phyloP scores from a whole-genome alignment of 129 eudicot genomes.

The Escallonia rubra region DNA sequence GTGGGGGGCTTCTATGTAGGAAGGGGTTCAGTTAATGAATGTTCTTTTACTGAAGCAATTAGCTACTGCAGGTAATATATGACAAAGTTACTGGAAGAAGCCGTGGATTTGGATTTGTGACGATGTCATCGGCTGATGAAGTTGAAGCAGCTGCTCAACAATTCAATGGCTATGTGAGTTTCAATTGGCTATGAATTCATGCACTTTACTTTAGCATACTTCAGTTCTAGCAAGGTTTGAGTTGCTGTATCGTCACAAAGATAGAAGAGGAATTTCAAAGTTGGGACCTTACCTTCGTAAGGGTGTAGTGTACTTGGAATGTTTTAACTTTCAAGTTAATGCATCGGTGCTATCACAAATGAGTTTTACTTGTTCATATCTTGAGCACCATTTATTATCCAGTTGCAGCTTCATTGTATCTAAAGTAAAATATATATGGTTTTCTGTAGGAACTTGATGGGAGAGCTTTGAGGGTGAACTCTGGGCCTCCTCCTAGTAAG shows the following conservation, averaged over 20 bases:
- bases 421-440: not conserved
- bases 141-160: constrained; percentile 60
- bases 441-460: constrained; percentile 78
- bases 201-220: not conserved
- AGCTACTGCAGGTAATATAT: constrained; percentile 59
- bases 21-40: not conserved
- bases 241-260: not conserved
- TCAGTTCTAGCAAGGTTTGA: not conserved
- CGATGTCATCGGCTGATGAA: constrained; percentile 70
- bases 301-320: too few relatives aligned
- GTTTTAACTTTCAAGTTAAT: too few relatives aligned
- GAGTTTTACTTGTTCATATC: too few relatives aligned
- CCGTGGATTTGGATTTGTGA: constrained; percentile 82
- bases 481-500: constrained; percentile 84
- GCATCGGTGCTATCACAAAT: too few relatives aligned
- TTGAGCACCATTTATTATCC: not conserved
- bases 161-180: constrained; percentile 77
- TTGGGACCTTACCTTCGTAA: too few relatives aligned
- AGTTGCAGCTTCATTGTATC: not conserved
- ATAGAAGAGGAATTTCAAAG: constrained; percentile 1
- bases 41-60: not conserved
- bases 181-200: not conserved
- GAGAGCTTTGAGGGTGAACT: constrained; percentile 69
- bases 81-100: constrained; percentile 77
- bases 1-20: too few relatives aligned